Conservation (phyloP, 2,329 filamentous ascomycete species). For the Cyclaneusma minus region DNA sequence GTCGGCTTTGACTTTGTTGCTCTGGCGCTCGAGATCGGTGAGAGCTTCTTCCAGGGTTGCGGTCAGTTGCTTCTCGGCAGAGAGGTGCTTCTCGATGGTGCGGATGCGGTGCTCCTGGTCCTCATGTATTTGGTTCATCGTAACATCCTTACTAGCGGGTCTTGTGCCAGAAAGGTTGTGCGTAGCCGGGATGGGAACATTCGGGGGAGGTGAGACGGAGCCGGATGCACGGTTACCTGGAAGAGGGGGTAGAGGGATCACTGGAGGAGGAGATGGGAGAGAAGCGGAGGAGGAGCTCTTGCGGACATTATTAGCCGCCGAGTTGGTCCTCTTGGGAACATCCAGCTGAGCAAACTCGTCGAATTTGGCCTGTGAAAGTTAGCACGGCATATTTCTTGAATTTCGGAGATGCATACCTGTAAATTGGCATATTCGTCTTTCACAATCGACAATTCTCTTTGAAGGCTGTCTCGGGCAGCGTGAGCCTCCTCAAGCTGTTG, state of each 20-base stretch:
- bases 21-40: conserved; percentile 81
- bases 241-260: conserved; percentile 87
- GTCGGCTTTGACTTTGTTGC: conserved; percentile 82
- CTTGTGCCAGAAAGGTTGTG: conserved; percentile 45
- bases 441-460: conserved; percentile 52
- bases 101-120: conserved; percentile 91
- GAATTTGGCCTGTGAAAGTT: conserved; percentile 38
- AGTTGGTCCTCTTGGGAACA: conserved; percentile 37
- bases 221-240: conserved; percentile 43
- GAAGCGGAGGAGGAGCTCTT: conserved; percentile 75
- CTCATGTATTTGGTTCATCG: conserved; percentile 66
- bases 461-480: conserved; percentile 42
- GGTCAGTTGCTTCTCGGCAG: conserved; percentile 91
- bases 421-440: conserved; percentile 59
- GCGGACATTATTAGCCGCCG: conserved; percentile 34
- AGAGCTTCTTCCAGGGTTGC: conserved; percentile 90
- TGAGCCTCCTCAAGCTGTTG: conserved; percentile 68
- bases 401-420: conserved; percentile 28
- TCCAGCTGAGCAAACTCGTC: conserved; percentile 32
- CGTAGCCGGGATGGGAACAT: conserved; percentile 28
- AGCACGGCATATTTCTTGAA: conserved; percentile 1
- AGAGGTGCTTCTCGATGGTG: conserved; percentile 91
- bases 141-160: conserved; percentile 68
- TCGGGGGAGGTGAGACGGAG: conserved; percentile 25
- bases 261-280: conserved; percentile 83